Base-by-base conservation (phyloP, 768 basidiomycete species). In the Clitopilus passeckerianus region DNA sequence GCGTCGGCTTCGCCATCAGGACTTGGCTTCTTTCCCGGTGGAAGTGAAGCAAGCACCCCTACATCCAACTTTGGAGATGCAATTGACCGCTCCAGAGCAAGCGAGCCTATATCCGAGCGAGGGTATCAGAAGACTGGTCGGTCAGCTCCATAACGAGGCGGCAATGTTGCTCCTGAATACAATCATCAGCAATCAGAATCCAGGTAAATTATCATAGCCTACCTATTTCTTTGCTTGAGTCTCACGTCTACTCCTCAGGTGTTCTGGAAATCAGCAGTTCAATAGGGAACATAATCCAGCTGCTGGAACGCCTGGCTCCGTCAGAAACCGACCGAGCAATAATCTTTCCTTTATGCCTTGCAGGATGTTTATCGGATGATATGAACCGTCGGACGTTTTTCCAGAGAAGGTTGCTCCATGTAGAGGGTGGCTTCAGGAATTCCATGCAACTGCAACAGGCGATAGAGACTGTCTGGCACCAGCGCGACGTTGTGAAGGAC, bases 351-450 rank as follows among this genome's bases (percentile, higher is more conserved):
- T 80, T 90, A 58, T 87, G 85, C 68, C 75, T 93, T 43, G 85
- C 86, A 30, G 91, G 87, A 5, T 85, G 85, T 69, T 80, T 92
- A 80, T 83, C 88, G 50, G 85, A 90, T 69, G 84, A 87, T 68
- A 81, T 77, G 16, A 73, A 70, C 41, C 77, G 77, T 54, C 78
- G 86, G 34, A 84, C 85, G 55, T 79, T 85, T 64, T 75, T 89
- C 69, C 86, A 84, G 65, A 71, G 74, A 22, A 77, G 86, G 54
- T 68, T 90, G 53, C 78, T 81, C 23, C 72, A 68, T 30, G 78
- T 82, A 60, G 82, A 87, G 65, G 78, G 79, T 63, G 78, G 75
- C 61, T 79, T 86, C 61, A 87, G 86, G 4, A 87, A 87, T 69
- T 65, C 83, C 50, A 75, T 80, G 63, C 84, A 85, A 61, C 79